Evolutionary conservation across 2,329 filamentous ascomycete genomes (phyloP).

Genomic region (Alternaria triticina): DNA sequence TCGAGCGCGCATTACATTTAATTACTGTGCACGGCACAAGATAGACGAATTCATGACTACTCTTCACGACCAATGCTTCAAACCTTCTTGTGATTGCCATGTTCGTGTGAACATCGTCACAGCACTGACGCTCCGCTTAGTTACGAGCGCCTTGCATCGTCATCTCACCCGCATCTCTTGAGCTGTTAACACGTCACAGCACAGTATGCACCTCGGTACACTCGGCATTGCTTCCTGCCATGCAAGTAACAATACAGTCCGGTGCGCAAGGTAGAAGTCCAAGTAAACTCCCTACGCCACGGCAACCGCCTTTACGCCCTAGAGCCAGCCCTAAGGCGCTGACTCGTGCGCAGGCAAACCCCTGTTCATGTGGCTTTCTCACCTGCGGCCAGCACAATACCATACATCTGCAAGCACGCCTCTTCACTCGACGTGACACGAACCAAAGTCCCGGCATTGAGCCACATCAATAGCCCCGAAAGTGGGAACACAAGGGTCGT

Average conservation of each 20-base stretch:
- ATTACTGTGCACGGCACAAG: neutral
- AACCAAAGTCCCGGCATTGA: neutral
- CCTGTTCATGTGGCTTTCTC: slow-evolving; percentile 4
- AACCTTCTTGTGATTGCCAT: neutral
- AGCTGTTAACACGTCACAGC: neutral
- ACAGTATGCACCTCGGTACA: neutral
- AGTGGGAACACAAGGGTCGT: slow-evolving; percentile 2
- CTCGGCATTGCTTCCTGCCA: neutral
- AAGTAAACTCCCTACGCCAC: slow-evolving; percentile 5
- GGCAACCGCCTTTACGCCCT: neutral
- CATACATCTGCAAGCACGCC: neutral
- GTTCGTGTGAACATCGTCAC: neutral
- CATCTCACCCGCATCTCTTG: slow-evolving; percentile 4
- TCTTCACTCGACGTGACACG: slow-evolving; percentile 4
- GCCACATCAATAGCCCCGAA: neutral
- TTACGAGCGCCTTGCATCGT: slow-evolving; percentile 2
- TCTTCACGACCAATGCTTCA: neutral
- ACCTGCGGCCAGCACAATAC: neutral
- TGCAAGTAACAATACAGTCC: neutral
- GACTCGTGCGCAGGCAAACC: neutral
- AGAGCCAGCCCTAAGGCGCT: neutral
- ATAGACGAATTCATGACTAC: neutral
- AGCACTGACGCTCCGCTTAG: neutral
- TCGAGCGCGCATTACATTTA: neutral
- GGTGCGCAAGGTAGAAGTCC: neutral